Base-by-base conservation (phyloP, 2,329 filamentous ascomycete genomes). In the Fulvia fulva region DNA sequence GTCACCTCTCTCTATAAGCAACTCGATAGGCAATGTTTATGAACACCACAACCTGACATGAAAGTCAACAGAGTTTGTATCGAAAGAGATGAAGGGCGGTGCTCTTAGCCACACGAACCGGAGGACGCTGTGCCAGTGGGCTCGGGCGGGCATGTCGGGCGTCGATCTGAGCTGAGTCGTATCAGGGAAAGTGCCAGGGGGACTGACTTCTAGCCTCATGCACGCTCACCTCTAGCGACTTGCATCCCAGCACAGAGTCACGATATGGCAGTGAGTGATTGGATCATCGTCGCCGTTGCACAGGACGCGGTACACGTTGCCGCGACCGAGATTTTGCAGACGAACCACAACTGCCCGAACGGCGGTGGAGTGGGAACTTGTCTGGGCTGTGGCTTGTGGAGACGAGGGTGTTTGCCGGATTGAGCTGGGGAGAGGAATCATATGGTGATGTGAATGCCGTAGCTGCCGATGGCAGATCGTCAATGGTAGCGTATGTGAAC, bases 81-180 rank as follows among this genome's bases (percentile, higher is more conserved):
- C 37, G 34, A 37, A 52, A 34, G 51, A 53, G 37, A 53, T 53
- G 51, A 53, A 53, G 51, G 51, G 21, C 34, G 19, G 9, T 28
- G 19, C 9, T 16, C 9, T 44, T 34, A 23, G 51, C 51, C 51
- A 37, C 51, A 44, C 19, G 23, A 28, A 53, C n/a, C n/a, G n/a
- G n/a, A n/a, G n/a, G n/a, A n/a, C 25, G 51, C 14, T 16, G 32
- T 53, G 32, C 21, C 14, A 1, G n/a, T n/a, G n/a, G n/a, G 9
- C 9, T 25, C 19, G 9, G 50, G 8, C 50, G 32, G 25, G 50
- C 6, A 25, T 4, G 1, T 30, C 50, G 50, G 22, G 34, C 16
- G 11, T 22, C 5, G n/a, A 5, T 9, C 25, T n/a, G 44, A 1
- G 2, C 44, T 23, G 4, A 5, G 21, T 47, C 23, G 34, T 5